Base-by-base conservation (phyloP, 768 basidiomycete species). In the Termitomyces sp. region DNA sequence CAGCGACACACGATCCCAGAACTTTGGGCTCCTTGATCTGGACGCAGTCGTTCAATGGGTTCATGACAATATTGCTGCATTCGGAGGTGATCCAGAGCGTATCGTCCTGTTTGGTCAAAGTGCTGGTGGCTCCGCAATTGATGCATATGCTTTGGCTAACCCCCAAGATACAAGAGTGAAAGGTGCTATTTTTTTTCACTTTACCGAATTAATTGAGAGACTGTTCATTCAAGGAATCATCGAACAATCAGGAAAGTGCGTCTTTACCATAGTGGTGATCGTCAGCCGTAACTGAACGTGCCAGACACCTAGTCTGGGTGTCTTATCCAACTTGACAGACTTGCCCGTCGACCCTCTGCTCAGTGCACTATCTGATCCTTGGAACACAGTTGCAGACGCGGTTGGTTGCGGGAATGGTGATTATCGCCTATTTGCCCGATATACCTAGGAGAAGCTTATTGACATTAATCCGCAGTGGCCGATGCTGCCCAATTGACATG, bases 41-140 rank as follows among this genome's bases (percentile, higher is more conserved):
- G 66, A 72, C n/a, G 70, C 73, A 15, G 77, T 70, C 16, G 68
- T 80, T 7, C 58, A 77, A 56, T 79, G 78, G 79, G 71, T 80
- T 4, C 70, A 75, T 40, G 65, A 72, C 44, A 77, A 81, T 57
- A 80, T 81, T 45, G 71, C 67, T n/a, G 67, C 62, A 9, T 81
- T 80, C 50, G 73, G 73, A 31, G 73, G 73, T 22, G 73, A 74
- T 58, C 73, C 72, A 5, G 60, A 69, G 6, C 68, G 78, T 50
- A 66, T 75, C 31, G 63, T 63, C 13, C 43, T 76, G 16, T 73
- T 71, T 40, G 74, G 74, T 7, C 68, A 74, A 49, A 73, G 72
- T 54, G 73, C 74, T 23, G 74, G 73, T 4, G 69, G 65, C 42
- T 62, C 60, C 7, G 66, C 70, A 3, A 65, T 64, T 40, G 73